Base-by-base conservation (phyloP, 805 yeast species). In the Saccharomyces paradoxus region DNA sequence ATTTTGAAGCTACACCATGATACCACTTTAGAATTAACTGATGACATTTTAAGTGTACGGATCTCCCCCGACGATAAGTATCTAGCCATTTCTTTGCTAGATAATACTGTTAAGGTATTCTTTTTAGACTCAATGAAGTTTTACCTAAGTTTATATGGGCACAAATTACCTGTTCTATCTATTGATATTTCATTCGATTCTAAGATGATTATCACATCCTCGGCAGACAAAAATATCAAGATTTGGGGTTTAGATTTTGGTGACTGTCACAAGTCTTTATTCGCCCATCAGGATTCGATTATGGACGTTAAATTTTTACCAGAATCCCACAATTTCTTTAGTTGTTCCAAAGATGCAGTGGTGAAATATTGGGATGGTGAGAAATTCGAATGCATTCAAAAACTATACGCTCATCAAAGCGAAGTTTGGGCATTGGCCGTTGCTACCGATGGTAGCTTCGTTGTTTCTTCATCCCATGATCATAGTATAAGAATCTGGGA, bases 231-330 rank as follows among this genome's bases (percentile, higher is more conserved):
- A 71, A 94, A 94, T 71, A 88, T 94, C 67, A 90, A 95, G 72
- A 87, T 94, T 55, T 94, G 99, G 99, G 99, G 99, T 51, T 75
- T 94, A 55, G 99, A 94, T 70, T 94, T 94, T 71, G 99, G 99
- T 72, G 99, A 94, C 71, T 94, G 99, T 76, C 99, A 94, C 71
- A 87, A 86, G 68, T 92, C 98, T 1, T 82, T 94, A 28, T 94
- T 94, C 70, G 99, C 96, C 1, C 99, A 94, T 69, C 96, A 90
- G 65, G 99, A 94, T 69, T 86, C 96, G 2, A 88, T 94, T 56
- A 89, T 92, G 96, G 78, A 80, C 59, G 96, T 92, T 30, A 80
- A 76, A 57, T 94, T 94, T 65, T 77, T 90, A 51, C 92, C 95
- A 1, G 84, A 82, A n/a, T 78, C 87, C 13, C 96, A 92, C 68